Evolutionary conservation across 1,284 basidiomycete species (phyloP).

Genomic region (Puccinia horiana): DNA sequence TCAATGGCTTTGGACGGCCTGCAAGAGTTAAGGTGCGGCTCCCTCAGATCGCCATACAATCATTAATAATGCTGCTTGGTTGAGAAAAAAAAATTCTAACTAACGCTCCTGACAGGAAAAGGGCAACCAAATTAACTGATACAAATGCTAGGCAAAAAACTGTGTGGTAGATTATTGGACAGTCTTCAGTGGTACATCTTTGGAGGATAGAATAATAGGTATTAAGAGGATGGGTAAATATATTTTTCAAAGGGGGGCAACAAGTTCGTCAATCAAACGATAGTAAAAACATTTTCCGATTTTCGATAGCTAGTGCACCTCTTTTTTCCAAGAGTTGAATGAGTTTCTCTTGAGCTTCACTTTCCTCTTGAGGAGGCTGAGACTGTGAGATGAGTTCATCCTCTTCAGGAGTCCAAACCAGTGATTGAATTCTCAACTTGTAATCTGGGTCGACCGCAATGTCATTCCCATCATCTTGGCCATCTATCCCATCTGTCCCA

Average conservation of each 20-base stretch:
- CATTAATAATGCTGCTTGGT: no score
- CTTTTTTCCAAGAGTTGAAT: background rate
- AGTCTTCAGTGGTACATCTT: no score
- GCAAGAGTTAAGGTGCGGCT: no score
- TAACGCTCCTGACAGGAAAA: no score
- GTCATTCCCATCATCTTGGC: background rate
- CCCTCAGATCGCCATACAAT: no score
- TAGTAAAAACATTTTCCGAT: slow-evolving; percentile 1
- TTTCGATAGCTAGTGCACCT: slow-evolving; percentile 11
- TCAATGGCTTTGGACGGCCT: no score
- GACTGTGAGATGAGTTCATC: background rate
- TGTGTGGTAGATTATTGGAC: no score
- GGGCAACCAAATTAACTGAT: no score
- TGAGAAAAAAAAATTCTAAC: no score
- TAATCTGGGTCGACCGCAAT: background rate
- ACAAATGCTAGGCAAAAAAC: no score
- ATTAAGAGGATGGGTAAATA: background rate
- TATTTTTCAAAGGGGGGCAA: background rate
- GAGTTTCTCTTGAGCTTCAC: background rate
- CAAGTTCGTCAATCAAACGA: background rate
- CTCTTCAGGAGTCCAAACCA: background rate
- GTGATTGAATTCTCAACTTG: background rate
- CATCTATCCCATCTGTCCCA: no score
- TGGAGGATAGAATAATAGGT: background rate
- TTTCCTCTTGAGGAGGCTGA: background rate